These are phyloP conservation scores for Fusarium sp. DNA, from an alignment of 2,329 filamentous ascomycete species.

Conservation along the genomic window DNA sequence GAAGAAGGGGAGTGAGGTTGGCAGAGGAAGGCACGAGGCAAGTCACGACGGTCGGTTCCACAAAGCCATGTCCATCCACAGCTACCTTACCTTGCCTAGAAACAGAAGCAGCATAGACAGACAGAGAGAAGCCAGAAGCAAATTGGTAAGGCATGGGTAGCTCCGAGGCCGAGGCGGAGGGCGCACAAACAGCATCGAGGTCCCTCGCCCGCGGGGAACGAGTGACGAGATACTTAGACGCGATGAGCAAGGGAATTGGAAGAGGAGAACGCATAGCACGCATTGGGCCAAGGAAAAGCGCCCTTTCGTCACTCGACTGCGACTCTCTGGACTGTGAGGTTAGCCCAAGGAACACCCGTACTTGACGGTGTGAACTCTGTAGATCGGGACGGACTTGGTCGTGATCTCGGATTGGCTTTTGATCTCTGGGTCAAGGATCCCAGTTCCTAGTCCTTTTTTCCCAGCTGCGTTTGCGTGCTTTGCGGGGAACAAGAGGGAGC, in stretches of 20 bases:
- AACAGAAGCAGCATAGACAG: conserved; percentile 4
- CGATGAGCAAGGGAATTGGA: conserved; percentile 14
- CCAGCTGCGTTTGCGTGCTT: conserved; percentile 8
- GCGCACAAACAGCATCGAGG: conserved; percentile 29
- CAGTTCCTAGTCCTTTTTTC: conserved; percentile 6
- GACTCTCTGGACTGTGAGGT: conserved; percentile 36
- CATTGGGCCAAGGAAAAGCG: conserved; percentile 38
- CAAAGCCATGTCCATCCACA: conserved; percentile 28
- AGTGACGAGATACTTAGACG: conserved; percentile 38
- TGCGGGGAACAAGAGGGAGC: conserved; percentile 39
- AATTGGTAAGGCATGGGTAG: conserved; percentile 28
- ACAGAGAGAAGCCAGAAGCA: conserved; percentile 16
- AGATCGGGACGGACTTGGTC: conserved; percentile 43
- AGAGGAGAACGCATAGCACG: conserved; percentile 15
- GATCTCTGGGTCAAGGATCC: not conserved
- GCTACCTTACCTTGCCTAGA: not conserved
- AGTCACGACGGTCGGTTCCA: conserved; percentile 47
- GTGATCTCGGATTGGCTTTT: conserved; percentile 12
- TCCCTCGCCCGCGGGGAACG: conserved; percentile 37
- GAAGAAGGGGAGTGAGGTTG: conserved; percentile 39
- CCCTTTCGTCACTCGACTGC: conserved; percentile 32
- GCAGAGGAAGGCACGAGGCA: conserved; percentile 41
- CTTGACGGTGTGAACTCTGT: conserved; percentile 44
- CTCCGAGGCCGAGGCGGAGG: conserved; percentile 40
- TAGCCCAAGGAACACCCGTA: conserved; percentile 26